Conservation (phyloP, 2,329 filamentous ascomycete genomes). For the Hymenoscyphus albidus region DNA sequence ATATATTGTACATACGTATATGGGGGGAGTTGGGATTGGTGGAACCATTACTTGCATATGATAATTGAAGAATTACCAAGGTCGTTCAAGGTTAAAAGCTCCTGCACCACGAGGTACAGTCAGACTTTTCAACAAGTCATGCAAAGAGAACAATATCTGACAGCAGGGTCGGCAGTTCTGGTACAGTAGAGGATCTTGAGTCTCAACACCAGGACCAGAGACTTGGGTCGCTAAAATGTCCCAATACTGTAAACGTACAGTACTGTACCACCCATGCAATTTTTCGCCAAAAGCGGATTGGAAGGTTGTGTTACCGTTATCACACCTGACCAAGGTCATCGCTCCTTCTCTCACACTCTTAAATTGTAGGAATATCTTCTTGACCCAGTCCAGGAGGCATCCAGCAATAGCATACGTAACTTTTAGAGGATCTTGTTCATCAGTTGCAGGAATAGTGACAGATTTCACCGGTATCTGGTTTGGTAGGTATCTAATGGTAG, state of each 20-base stretch:
- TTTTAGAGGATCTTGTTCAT: slow-evolving; percentile 20
- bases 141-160: not conserved
- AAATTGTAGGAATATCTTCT: slow-evolving; percentile 31
- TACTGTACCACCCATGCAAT: too few species aligned
- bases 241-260: not conserved
- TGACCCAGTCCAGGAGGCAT: slow-evolving; percentile 12
- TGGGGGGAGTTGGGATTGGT: not conserved
- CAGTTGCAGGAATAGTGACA: slow-evolving; percentile 28
- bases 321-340: too few species aligned
- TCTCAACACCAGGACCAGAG: not conserved
- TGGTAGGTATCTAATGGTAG: not conserved
- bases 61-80: not conserved
- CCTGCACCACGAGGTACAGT: not conserved
- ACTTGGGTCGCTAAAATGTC: not conserved
- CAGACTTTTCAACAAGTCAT: not conserved
- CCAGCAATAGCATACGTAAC: slow-evolving; percentile 31
- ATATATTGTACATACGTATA: not conserved
- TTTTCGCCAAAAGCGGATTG: too few species aligned
- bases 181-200: not conserved
- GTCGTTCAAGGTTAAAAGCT: not conserved
- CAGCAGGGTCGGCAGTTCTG: not conserved
- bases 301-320: too few species aligned
- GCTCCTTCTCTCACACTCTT: too few species aligned
- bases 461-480: not conserved
- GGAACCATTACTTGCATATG: not conserved